Evolutionary conservation across 805 yeast genomes (phyloP), one percentile per base, ranked within the genome.

Genomic region (Cyberlindnera suaveolens): DNA sequence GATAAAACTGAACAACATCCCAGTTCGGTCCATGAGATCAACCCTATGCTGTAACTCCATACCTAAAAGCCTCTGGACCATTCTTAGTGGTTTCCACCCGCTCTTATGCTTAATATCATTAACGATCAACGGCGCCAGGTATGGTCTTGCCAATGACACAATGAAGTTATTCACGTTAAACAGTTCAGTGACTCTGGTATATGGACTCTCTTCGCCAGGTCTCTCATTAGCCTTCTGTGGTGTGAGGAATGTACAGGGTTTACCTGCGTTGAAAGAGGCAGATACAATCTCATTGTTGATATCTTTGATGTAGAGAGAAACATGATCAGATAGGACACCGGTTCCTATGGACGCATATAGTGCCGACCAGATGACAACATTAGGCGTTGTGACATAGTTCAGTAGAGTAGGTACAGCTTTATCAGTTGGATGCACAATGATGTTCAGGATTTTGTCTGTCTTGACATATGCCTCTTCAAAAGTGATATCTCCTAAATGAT

Each of bases 151-250:
- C 50, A 91, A 70, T 17, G 96, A 86, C 1, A 90, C 90, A 27
- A 93, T 72, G 57, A 88, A 91, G 62, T 90, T 95, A 63, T 93
- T 93, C 19, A 93, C 98, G 55, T 93, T 93, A 68, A 91, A 93
- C 45, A 91, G 71, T 61, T 93, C 98, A 0, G 96, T 84, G 38
- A 91, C 72, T 42, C 96, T 70, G 1, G 93, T 85, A 58, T 91
- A 91, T 0, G 97, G 96, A 10, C 83, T 78, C 34, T 75, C 72
- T 5, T 43, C 40, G 53, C 72, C 59, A 53, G 77, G 57, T 52
- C 70, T 41, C 60, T 69, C 57, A 54, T 58, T 61, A 9, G 74
- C 70, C 55, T 72, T 71, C 45, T 79, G 75, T 53, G 77, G 62
- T 52, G 77, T 65, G 35, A 65, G 46, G 47, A 67, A 71, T 6